phyloP scores from a whole-genome alignment of 192 early-diverging fungal species.

The Coemansia sp. region DNA sequence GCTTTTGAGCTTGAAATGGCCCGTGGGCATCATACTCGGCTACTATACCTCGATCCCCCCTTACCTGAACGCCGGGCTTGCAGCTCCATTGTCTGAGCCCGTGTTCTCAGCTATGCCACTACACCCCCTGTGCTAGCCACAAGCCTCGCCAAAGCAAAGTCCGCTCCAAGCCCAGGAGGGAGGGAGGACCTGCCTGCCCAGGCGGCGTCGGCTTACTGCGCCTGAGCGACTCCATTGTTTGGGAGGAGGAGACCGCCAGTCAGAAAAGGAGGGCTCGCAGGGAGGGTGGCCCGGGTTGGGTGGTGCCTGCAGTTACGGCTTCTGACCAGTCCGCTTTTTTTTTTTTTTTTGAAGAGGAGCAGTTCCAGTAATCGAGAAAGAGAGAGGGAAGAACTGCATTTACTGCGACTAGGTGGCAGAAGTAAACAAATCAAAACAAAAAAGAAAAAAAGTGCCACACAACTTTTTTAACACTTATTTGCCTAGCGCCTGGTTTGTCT shows the following conservation, averaged over 20 bases:
- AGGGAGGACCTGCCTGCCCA: not conserved
- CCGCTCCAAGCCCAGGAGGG: not conserved
- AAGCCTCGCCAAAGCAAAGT: not conserved
- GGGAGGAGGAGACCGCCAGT: not conserved
- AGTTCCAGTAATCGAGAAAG: not conserved
- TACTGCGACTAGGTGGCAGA: not conserved
- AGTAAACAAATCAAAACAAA: constrained; percentile 9
- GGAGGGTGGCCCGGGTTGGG: not conserved
- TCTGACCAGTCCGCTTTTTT: not conserved
- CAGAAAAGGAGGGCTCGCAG: constrained; percentile 4
- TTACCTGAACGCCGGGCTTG: constrained; percentile 6
- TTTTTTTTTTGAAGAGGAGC: not conserved
- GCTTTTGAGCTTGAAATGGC: not conserved
- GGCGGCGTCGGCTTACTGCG: not conserved
- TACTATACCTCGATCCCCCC: constrained; percentile 5
- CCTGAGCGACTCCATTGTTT: not conserved
- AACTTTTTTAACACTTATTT: too few relatives aligned
- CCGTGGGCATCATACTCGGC: not conserved
- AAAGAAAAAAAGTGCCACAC: not conserved
- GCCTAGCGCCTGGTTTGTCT: too few relatives aligned
- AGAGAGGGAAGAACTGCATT: not conserved
- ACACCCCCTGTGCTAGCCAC: not conserved
- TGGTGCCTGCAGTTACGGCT: not conserved
- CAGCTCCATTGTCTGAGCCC: constrained; percentile 1
- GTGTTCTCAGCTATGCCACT: constrained; percentile 5